Percentiles rank a stretch among this genome's conserved stretches.
These are phyloP conservation scores for Thraustotheca clavata DNA, from an alignment of 352 stramenopile genomes.

Conservation along the genomic window DNA sequence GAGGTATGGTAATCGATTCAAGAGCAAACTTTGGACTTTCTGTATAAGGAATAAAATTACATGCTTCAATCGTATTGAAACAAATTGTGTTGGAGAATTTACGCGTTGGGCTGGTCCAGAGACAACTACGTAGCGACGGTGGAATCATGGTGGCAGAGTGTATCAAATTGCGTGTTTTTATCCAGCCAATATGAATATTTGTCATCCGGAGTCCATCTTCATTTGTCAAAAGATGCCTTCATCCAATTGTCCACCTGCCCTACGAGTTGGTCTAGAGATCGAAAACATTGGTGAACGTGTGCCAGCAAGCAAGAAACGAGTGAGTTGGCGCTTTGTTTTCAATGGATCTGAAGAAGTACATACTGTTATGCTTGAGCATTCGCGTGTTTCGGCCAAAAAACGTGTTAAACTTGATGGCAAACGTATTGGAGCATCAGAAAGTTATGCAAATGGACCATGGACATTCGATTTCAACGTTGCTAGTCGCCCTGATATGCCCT, in stretches of 20 bases:
- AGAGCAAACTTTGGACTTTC: too few relatives aligned
- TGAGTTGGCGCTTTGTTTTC: constrained; percentile 80
- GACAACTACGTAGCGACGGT: neutral
- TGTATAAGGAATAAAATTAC: too few relatives aligned
- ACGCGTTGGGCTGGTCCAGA: too few relatives aligned
- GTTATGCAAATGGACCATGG: constrained; percentile 64
- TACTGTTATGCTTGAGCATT: constrained; percentile 79
- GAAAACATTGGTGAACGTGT: constrained; percentile 80
- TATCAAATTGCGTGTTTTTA: constrained; percentile 8
- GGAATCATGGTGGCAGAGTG: neutral
- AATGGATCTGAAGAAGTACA: constrained; percentile 64
- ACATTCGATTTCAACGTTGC: constrained; percentile 49
- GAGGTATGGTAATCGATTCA: too few relatives aligned
- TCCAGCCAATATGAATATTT: neutral
- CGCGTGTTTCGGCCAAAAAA: constrained; percentile 75
- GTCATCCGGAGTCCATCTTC: constrained; percentile 8
- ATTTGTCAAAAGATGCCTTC: constrained; percentile 5
- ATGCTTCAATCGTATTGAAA: too few relatives aligned
- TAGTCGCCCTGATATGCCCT: constrained; percentile 30
- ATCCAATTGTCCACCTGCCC: neutral
- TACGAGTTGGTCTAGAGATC: constrained; percentile 33
- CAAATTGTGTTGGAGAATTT: too few relatives aligned
- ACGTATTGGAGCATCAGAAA: constrained; percentile 60
- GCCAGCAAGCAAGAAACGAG: constrained; percentile 72
- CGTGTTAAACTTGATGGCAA: constrained; percentile 67